Conservation (phyloP, 2,329 filamentous ascomycete genomes). For the Epichloe sp. region DNA sequence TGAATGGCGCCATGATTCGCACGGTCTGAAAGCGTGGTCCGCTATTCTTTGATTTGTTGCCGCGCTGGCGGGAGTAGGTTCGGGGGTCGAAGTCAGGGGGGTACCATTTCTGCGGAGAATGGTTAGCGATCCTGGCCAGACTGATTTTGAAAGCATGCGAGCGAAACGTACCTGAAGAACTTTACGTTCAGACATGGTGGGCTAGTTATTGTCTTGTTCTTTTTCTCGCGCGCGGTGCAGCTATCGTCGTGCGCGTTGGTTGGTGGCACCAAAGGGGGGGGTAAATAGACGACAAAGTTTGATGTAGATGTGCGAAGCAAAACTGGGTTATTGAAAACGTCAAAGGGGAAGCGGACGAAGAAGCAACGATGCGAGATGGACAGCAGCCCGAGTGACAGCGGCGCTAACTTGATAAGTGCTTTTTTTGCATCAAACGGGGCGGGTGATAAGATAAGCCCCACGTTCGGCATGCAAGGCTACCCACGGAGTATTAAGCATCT, state of each 20-base stretch:
- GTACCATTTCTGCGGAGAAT: conserved; percentile 38
- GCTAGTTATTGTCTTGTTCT: conserved; percentile 1
- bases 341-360: too few relatives aligned
- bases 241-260: neutral
- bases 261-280: too few relatives aligned
- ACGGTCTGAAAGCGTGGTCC: conserved; percentile 78
- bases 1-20: conserved; percentile 56
- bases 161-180: conserved; percentile 37
- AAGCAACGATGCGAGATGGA: too few relatives aligned
- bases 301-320: neutral
- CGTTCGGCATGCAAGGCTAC: conserved; percentile 2
- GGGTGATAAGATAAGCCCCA: conserved; percentile 1
- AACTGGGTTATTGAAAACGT: neutral
- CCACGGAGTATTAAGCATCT: neutral
- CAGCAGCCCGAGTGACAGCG: neutral
- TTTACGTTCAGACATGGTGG: conserved; percentile 73
- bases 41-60: conserved; percentile 44
- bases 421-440: conserved; percentile 5
- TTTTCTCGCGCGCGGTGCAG: neutral
- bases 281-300: neutral
- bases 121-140: too few relatives aligned
- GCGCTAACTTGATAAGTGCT: neutral
- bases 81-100: conserved; percentile 84
- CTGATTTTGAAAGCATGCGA: neutral
- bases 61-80: conserved; percentile 59